Percentiles rank a stretch among this genome's conserved stretches.
Evolutionary conservation across 1,284 basidiomycete species (phyloP).

Genomic region (Leccinum solheimii): DNA sequence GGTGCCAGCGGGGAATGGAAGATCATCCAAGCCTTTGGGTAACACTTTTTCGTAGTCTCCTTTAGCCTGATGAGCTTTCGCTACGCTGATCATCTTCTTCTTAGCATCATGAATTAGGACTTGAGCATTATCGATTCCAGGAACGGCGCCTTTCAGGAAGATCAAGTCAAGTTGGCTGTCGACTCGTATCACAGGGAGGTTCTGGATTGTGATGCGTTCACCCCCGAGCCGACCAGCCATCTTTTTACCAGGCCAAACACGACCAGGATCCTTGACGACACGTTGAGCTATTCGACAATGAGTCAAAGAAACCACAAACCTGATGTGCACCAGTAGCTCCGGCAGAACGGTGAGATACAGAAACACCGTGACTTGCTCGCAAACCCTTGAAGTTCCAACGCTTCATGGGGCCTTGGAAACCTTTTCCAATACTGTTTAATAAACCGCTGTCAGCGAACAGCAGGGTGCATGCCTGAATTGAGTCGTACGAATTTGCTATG

Average conservation of each 20-base stretch:
- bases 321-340: conserved; percentile 96
- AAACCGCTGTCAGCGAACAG: conserved; percentile 11
- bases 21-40: conserved; percentile 76
- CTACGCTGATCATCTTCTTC: conserved; percentile 71
- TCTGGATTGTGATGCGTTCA: conserved; percentile 82
- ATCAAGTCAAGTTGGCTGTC: conserved; percentile 86
- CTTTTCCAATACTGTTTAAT: conserved; percentile 83
- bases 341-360: conserved; percentile 89
- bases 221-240: conserved; percentile 97
- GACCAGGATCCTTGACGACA: conserved; percentile 78
- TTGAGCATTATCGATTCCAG: conserved; percentile 75
- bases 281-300: conserved; percentile 17
- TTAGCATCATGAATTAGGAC: conserved; percentile 81
- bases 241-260: conserved; percentile 96
- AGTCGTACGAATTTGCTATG: conserved; percentile 81
- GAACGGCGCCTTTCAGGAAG: conserved; percentile 78
- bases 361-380: conserved; percentile 95
- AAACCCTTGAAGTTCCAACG: conserved; percentile 93
- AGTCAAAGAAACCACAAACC: conserved; percentile 45
- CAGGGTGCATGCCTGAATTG: neutral
- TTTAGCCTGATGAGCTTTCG: conserved; percentile 65
- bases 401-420: conserved; percentile 98
- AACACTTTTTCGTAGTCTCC: conserved; percentile 83
- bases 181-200: conserved; percentile 86
- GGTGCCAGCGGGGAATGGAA: conserved; percentile 94